Evolutionary conservation across 2,329 filamentous ascomycete species (phyloP).

Genomic region (Coleophoma eucalyptorum): DNA sequence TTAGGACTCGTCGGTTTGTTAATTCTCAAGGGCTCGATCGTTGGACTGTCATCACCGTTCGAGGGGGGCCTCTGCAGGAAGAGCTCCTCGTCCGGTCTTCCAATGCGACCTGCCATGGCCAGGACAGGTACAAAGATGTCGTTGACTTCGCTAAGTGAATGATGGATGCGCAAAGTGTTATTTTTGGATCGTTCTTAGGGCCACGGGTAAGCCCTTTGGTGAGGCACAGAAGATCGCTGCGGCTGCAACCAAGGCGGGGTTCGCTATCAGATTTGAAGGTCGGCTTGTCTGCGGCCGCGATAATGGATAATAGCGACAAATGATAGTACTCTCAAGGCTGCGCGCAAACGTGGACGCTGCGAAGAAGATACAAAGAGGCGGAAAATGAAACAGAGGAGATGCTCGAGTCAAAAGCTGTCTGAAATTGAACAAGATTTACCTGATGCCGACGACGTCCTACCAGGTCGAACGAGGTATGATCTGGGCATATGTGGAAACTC

Average conservation of each 20-base stretch:
- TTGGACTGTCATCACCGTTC: conserved; percentile 61
- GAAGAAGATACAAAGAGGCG: conserved; percentile 8
- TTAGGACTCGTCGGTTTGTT: conserved; percentile 71
- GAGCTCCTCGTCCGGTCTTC: conserved; percentile 76
- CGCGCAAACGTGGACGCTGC: conserved; percentile 12
- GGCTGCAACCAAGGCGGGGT: conserved; percentile 10
- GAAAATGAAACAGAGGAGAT: conserved; percentile 13
- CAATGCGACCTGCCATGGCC: conserved; percentile 41
- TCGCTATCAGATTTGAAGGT: conserved; percentile 9
- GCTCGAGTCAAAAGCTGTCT: conserved; percentile 13
- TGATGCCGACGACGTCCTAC: neutral
- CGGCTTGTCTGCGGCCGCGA: conserved; percentile 19
- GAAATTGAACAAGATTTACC: neutral
- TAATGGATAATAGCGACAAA: conserved; percentile 7
- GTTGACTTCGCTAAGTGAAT: conserved; percentile 15
- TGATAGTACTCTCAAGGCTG: neutral
- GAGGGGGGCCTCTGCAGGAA: conserved; percentile 56
- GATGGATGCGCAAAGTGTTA: conserved; percentile 21
- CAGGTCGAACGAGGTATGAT: neutral
- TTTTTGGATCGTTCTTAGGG: conserved; percentile 18
- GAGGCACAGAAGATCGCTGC: conserved; percentile 22
- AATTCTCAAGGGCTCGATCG: conserved; percentile 80
- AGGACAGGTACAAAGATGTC: conserved; percentile 15
- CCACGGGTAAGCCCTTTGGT: conserved; percentile 19
- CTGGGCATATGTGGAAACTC: neutral